These are phyloP conservation scores for Yamagishiella unicocca DNA, from an alignment of 139 green algal genomes.

Conservation along the genomic window DNA sequence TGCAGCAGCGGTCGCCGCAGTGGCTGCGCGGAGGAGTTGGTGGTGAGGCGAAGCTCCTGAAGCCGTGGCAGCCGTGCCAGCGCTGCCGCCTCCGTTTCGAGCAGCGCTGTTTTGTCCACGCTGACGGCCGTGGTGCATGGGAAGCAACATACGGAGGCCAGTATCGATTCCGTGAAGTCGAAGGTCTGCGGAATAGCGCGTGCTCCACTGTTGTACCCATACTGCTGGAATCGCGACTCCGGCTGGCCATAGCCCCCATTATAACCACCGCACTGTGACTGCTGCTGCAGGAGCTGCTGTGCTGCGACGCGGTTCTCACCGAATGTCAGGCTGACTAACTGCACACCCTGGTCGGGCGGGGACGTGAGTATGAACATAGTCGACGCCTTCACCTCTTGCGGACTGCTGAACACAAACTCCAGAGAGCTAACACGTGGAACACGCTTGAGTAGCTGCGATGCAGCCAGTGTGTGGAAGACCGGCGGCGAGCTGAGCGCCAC, in stretches of 20 bases:
- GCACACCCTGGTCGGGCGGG: background rate
- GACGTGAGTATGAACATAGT: constrained; percentile 27
- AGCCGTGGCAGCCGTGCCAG: constrained; percentile 14
- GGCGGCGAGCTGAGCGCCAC: background rate
- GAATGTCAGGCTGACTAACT: background rate
- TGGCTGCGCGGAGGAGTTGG: constrained; percentile 36
- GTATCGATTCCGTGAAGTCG: constrained; percentile 30
- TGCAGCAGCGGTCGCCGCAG: constrained; percentile 26
- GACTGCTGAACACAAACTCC: background rate
- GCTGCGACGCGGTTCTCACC: constrained; percentile 11
- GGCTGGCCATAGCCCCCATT: background rate
- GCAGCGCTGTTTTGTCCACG: constrained; percentile 34
- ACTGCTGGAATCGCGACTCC: constrained; percentile 12
- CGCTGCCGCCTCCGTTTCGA: constrained; percentile 33
- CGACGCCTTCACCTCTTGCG: constrained; percentile 12
- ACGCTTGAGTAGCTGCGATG: constrained; percentile 12
- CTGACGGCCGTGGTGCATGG: background rate
- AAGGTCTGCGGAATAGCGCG: background rate
- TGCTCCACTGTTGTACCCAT: constrained; percentile 18
- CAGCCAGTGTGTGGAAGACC: background rate
- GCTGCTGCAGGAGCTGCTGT: constrained; percentile 21
- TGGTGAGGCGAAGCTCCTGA: constrained; percentile 3
- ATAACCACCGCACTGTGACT: background rate
- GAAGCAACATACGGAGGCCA: background rate
- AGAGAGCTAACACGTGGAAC: background rate